Evolutionary conservation across 2,329 filamentous ascomycete genomes (phyloP).

Genomic region (Camptophora hylomeconis): DNA sequence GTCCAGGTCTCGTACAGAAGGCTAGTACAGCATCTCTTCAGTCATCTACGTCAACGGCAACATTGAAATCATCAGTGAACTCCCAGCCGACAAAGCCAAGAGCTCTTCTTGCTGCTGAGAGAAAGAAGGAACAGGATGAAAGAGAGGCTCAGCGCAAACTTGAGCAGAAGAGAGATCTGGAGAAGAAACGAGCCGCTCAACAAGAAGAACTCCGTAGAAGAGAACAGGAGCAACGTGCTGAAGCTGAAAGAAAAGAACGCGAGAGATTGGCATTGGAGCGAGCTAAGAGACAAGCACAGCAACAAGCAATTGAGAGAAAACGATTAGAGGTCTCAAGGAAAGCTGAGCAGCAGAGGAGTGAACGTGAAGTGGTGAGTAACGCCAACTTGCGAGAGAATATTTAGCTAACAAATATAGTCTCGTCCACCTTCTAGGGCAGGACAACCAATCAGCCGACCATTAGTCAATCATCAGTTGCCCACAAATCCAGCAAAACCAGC

Average conservation of each 20-base stretch:
- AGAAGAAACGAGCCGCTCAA: slow-evolving; percentile 57
- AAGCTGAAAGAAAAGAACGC: slow-evolving; percentile 34
- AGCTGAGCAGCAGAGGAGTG: slow-evolving; percentile 31
- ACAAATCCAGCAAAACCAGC: slow-evolving; percentile 57
- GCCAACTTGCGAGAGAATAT: slow-evolving; percentile 3
- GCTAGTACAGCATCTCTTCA: slow-evolving; percentile 42
- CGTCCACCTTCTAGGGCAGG: slow-evolving; percentile 37
- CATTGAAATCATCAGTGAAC: slow-evolving; percentile 53
- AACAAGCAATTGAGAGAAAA: slow-evolving; percentile 44
- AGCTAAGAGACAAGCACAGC: slow-evolving; percentile 52
- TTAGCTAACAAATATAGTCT: slow-evolving; percentile 15
- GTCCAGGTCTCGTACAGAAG: slow-evolving; percentile 43
- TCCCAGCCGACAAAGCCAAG: slow-evolving; percentile 52
- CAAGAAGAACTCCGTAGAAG: slow-evolving; percentile 51
- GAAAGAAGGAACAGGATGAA: slow-evolving; percentile 73
- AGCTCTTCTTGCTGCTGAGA: slow-evolving; percentile 61
- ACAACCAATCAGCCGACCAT: slow-evolving; percentile 42
- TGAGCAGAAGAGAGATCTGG: slow-evolving; percentile 68
- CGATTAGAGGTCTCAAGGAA: slow-evolving; percentile 32
- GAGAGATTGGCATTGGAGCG: slow-evolving; percentile 40
- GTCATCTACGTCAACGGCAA: slow-evolving; percentile 34
- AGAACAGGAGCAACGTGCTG: slow-evolving; percentile 47
- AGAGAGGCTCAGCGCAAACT: slow-evolving; percentile 64
- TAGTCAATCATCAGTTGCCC: slow-evolving; percentile 43
- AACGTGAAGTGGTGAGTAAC: slow-evolving; percentile 4